A percentile compares a stretch with the other conserved stretches of the same genome.
These are phyloP conservation scores for Pythium coloratum DNA, from an alignment of 352 stramenopile genomes.

Conservation along the genomic window DNA sequence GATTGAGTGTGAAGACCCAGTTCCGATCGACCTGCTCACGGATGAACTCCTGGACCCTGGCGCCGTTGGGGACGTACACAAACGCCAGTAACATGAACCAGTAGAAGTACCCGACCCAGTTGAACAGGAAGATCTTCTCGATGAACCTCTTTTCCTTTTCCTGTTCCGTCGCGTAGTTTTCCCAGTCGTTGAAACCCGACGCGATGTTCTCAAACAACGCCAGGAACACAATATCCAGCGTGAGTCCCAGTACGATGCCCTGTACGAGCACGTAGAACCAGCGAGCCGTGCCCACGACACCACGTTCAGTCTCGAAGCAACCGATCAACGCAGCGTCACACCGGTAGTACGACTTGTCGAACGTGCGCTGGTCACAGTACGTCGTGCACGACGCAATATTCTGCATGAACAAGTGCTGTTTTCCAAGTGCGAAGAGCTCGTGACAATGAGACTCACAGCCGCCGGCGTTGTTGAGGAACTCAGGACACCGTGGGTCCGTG, in stretches of 20 bases:
- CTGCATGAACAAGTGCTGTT: slow-evolving; percentile 52
- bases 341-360: slow-evolving; percentile 51
- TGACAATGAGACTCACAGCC: slow-evolving; percentile 48
- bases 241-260: slow-evolving; percentile 57
- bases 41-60: slow-evolving; percentile 44
- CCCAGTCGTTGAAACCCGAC: slow-evolving; percentile 55
- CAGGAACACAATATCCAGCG: slow-evolving; percentile 67
- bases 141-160: slow-evolving; percentile 52
- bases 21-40: slow-evolving; percentile 40
- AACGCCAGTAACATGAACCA: slow-evolving; percentile 69
- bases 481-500: slow-evolving; percentile 51
- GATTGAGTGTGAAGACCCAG: slow-evolving; percentile 39
- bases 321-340: slow-evolving; percentile 51
- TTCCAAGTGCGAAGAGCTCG: slow-evolving; percentile 47
- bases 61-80: slow-evolving; percentile 61
- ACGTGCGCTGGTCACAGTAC: slow-evolving; percentile 45
- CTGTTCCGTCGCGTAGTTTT: slow-evolving; percentile 62
- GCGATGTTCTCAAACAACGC: slow-evolving; percentile 60
- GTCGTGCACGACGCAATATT: slow-evolving; percentile 39
- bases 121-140: slow-evolving; percentile 71
- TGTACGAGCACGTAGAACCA: slow-evolving; percentile 70
- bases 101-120: slow-evolving; percentile 76
- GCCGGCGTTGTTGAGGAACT: slow-evolving; percentile 34
- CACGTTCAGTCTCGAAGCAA: slow-evolving; percentile 52
- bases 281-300: slow-evolving; percentile 56